Evolutionary conservation across 2,329 filamentous ascomycete genomes (phyloP).

Genomic region (Neofusicoccum sp.): DNA sequence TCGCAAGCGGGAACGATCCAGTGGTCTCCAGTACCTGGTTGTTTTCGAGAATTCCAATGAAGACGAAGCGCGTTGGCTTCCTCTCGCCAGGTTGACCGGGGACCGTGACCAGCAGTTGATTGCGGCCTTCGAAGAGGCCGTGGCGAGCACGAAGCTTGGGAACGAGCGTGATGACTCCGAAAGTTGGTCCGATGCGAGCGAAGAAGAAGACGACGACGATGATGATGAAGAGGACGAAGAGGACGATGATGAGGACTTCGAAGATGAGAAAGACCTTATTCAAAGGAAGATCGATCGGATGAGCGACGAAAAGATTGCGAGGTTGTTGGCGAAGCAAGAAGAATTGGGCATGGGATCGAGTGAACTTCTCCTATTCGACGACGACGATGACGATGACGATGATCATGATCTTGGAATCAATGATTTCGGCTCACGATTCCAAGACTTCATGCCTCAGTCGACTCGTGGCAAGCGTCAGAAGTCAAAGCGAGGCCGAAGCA

Average conservation of each 20-base stretch:
- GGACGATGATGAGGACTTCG: conserved; percentile 37
- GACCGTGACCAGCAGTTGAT: conserved; percentile 29
- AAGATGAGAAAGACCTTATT: conserved; percentile 44
- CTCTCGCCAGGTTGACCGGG: conserved; percentile 28
- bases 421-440: not conserved
- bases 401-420: conserved; percentile 25
- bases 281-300: conserved; percentile 39
- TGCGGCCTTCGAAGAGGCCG: conserved; percentile 25
- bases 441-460: not conserved
- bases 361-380: conserved; percentile 58
- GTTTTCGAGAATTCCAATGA: conserved; percentile 43
- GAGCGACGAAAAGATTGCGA: conserved; percentile 63
- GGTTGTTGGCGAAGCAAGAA: conserved; percentile 60
- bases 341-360: conserved; percentile 61
- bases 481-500: not conserved
- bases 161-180: conserved; percentile 22
- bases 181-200: conserved; percentile 25
- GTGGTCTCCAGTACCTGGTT: conserved; percentile 53
- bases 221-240: conserved; percentile 40
- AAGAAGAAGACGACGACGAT: conserved; percentile 21
- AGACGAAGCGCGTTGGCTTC: conserved; percentile 53
- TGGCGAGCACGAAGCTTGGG: conserved; percentile 24
- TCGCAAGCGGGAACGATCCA: conserved; percentile 44
- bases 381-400: conserved; percentile 41
- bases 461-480: conserved; percentile 1